Percentiles rank a stretch among this genome's conserved stretches.
These are phyloP conservation scores for Boeremia exigua DNA, from an alignment of 2,329 filamentous ascomycete species.

Conservation along the genomic window DNA sequence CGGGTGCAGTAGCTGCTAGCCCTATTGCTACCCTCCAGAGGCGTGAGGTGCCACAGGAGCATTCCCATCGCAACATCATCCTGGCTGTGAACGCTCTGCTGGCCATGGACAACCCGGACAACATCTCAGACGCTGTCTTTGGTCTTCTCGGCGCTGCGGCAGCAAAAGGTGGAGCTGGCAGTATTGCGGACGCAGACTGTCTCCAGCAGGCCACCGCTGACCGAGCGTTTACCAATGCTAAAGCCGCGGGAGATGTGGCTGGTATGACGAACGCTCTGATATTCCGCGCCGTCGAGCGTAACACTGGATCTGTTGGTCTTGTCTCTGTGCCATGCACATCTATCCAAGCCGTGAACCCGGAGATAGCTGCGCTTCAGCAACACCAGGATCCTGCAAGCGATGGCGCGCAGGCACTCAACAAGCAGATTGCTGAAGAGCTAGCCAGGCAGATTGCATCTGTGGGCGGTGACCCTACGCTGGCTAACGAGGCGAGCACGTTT, in stretches of 20 bases:
- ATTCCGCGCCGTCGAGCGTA: slow-evolving; percentile 64
- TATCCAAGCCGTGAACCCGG: slow-evolving; percentile 65
- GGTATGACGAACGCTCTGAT: slow-evolving; percentile 63
- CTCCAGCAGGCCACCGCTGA: slow-evolving; percentile 65
- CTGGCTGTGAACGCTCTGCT: slow-evolving; percentile 54
- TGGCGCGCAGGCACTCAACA: slow-evolving; percentile 64
- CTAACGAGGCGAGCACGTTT: slow-evolving; percentile 69
- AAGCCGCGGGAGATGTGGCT: slow-evolving; percentile 58
- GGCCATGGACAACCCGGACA: slow-evolving; percentile 55
- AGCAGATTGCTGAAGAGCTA: slow-evolving; percentile 64
- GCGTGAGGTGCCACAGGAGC: slow-evolving; percentile 65
- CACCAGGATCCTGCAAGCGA: slow-evolving; percentile 71
- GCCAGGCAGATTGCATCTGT: slow-evolving; percentile 66
- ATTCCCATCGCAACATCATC: slow-evolving; percentile 61
- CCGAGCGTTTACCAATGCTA: slow-evolving; percentile 67
- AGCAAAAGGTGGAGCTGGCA: slow-evolving; percentile 56
- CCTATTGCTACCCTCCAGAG: slow-evolving; percentile 32
- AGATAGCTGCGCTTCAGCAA: slow-evolving; percentile 68
- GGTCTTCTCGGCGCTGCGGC: slow-evolving; percentile 60
- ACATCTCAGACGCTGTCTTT: slow-evolving; percentile 58
- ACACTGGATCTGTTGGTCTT: slow-evolving; percentile 64
- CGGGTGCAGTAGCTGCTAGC: slow-evolving; percentile 37
- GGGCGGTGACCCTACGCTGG: slow-evolving; percentile 67
- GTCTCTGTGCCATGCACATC: slow-evolving; percentile 64
- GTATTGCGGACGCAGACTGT: slow-evolving; percentile 62